Evolutionary conservation across 1,139 yeast genomes (phyloP).

Genomic region (Saccharomyces uvarum): DNA sequence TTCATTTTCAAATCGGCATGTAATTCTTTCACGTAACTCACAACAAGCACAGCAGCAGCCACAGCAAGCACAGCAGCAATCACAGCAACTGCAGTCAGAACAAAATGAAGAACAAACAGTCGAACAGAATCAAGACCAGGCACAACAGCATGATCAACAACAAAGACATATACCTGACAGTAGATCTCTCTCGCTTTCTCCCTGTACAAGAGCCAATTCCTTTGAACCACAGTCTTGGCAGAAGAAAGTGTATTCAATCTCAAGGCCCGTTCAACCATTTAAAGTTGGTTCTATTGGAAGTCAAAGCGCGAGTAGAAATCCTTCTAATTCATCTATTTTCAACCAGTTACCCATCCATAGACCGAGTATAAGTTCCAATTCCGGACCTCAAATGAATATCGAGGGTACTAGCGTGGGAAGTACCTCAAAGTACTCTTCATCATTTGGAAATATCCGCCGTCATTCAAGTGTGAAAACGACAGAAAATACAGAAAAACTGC

Average conservation of each 20-base stretch:
- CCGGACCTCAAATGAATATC: conserved; percentile 12
- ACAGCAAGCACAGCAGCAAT: not conserved
- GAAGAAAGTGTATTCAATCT: conserved; percentile 18
- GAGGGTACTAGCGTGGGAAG: conserved; percentile 34
- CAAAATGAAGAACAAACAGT: not conserved
- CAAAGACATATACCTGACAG: not conserved
- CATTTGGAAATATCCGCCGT: conserved; percentile 35
- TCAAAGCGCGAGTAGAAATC: conserved; percentile 33
- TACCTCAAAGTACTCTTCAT: conserved; percentile 35
- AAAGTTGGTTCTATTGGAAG: conserved; percentile 53
- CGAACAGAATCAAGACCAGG: not conserved
- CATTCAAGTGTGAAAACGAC: conserved; percentile 34
- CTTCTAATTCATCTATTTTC: conserved; percentile 36
- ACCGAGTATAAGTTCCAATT: conserved; percentile 26
- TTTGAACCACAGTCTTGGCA: conserved; percentile 19
- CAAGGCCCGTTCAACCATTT: conserved; percentile 45
- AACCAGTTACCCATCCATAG: conserved; percentile 29
- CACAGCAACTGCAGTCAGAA: not conserved
- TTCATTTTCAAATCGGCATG: not conserved
- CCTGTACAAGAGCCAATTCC: conserved; percentile 17
- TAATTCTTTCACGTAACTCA: not conserved
- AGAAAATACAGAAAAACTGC: conserved; percentile 25
- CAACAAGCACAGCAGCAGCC: not conserved
- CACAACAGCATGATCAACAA: conserved; percentile 7
- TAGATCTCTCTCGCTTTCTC: conserved; percentile 27